These are phyloP conservation scores for Mitragyna speciosa DNA, from an alignment of 257 asterid species.

Conservation along the genomic window DNA sequence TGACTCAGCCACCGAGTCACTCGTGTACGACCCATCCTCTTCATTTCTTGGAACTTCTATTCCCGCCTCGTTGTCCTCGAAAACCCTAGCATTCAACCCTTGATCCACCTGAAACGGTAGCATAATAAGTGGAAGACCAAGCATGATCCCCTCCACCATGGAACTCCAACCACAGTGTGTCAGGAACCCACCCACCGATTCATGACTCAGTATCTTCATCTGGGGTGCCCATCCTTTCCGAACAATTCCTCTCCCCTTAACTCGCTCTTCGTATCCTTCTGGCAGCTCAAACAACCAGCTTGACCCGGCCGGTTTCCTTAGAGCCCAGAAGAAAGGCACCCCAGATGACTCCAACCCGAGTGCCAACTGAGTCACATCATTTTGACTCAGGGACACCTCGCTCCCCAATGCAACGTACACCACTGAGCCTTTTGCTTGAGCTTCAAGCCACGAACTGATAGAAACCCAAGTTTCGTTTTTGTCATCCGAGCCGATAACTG, in stretches of 20 bases:
- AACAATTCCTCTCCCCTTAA: conserved; percentile 13
- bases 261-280: conserved; percentile 16
- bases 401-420: conserved; percentile 24
- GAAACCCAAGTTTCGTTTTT: neutral
- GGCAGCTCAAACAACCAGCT: neutral
- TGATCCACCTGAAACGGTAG: conserved; percentile 13
- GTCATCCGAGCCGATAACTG: neutral
- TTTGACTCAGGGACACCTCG: conserved; percentile 2
- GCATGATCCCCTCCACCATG: neutral
- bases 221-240: conserved; percentile 25
- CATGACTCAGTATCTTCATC: conserved; percentile 15
- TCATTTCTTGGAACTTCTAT: conserved; percentile 14
- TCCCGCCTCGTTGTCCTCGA: conserved; percentile 18
- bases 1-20: conserved; percentile 22
- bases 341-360: conserved; percentile 14
- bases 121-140: conserved; percentile 10
- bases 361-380: neutral
- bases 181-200: conserved; percentile 20
- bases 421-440: neutral
- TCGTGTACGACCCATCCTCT: conserved; percentile 10
- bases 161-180: conserved; percentile 33
- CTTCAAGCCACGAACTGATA: conserved; percentile 10
- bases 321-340: conserved; percentile 17
- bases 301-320: neutral
- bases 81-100: conserved; percentile 15